Base-by-base conservation (phyloP, 495 filamentous ascomycete genomes). In the Staphylotrichum longicolle region DNA sequence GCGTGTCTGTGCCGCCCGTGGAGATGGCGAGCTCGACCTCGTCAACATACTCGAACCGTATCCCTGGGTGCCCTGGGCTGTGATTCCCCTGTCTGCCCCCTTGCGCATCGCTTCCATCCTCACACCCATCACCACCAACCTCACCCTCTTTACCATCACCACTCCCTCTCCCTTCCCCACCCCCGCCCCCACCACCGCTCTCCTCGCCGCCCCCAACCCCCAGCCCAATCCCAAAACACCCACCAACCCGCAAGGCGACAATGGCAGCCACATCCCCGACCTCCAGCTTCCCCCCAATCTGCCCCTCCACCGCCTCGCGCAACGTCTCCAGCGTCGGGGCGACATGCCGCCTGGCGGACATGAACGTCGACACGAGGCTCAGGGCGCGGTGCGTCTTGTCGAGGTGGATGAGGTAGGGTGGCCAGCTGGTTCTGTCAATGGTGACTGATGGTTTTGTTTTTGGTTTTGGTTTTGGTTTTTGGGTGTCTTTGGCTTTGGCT, bases 351-450 rank as follows among this genome's bases (percentile, higher is more conserved):
- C 95, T 86, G 7, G 93, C 93, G 68, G 86, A 93, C 73, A 89
- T 92, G 74, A 98, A 98, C 1, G 94, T 98, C 68, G 90, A 96
- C 7, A 97, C 91, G 4, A 97, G 74, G 67, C 96, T 98, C 58
- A 98, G 74, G 7, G 95, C 93, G 57, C 86, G 82, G 70, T 96
- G 88, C 0, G 86, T 89, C 68, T 89, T 86, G 6, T 87, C 84
- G 7, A 98, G 82, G 44, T 78, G 75, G 47, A 83, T 86, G 72
- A 98, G 90, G 56, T 80, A 75, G 1, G 83, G 79, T 0, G 94
- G 93, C 91, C 91, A 95, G 45, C 37, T 39, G 6, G 11, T 27
- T 27, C 20, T 27, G 20, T 27, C 20, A 27, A 27, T 27, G 20
- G 20, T 27, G 7, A 33, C 45, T 63, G 27, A 7, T 34, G 11